phyloP scores from a whole-genome alignment of 1,284 basidiomycete species.

The Ustilago curta region DNA sequence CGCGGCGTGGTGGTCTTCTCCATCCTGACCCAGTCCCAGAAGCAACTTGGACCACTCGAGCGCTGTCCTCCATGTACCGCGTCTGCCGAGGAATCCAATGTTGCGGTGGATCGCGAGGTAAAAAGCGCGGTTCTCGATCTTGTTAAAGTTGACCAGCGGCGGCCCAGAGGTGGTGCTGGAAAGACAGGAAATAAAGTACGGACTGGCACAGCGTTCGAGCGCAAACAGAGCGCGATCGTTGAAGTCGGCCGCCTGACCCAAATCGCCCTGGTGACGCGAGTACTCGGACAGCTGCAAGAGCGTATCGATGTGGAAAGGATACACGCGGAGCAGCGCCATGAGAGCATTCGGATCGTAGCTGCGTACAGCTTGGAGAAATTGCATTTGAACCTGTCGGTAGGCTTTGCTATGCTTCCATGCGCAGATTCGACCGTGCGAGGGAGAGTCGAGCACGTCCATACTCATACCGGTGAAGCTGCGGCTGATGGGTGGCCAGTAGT shows the following conservation, averaged over 20 bases:
- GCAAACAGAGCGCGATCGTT: conserved; percentile 66
- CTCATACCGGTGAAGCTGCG: conserved; percentile 64
- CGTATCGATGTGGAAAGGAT: conserved; percentile 68
- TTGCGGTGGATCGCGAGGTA: conserved; percentile 65
- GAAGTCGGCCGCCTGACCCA: conserved; percentile 66
- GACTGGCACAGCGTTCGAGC: conserved; percentile 60
- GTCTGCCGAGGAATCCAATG: conserved; percentile 60
- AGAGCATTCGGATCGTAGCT: conserved; percentile 64
- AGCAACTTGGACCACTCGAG: conserved; percentile 67
- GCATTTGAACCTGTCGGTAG: conserved; percentile 64
- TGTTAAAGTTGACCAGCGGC: conserved; percentile 59
- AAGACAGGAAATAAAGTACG: conserved; percentile 59
- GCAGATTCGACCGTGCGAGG: conserved; percentile 49
- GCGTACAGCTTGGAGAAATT: conserved; percentile 65
- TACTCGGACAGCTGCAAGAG: conserved; percentile 65
- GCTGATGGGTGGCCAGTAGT: conserved; percentile 64
- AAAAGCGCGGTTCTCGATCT: conserved; percentile 65
- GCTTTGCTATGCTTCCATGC: conserved; percentile 62
- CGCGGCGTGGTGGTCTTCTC: conserved; percentile 64
- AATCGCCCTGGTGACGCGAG: conserved; percentile 66
- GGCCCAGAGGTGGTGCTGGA: conserved; percentile 57
- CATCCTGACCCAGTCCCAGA: conserved; percentile 54
- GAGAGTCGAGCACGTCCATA: conserved; percentile 58
- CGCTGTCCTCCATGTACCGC: conserved; percentile 67
- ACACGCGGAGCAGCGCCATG: conserved; percentile 59